Conservation (phyloP, 768 basidiomycete genomes). For the Russula vinacea region DNA sequence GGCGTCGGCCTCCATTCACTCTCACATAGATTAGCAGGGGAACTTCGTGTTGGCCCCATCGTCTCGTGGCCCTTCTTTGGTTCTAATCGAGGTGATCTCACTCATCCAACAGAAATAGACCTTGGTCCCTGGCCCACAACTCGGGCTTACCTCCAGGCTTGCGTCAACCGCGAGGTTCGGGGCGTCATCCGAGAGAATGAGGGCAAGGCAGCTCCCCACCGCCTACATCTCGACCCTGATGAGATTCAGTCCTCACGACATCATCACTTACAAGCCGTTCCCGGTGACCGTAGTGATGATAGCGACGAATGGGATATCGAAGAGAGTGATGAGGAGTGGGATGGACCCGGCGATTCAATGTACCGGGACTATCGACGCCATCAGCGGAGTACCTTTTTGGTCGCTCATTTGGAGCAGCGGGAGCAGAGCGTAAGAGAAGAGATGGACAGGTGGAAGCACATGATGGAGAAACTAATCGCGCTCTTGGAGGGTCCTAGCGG, state of each 20-base stretch:
- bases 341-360: conserved; percentile 68
- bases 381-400: conserved; percentile 74
- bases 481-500: conserved; percentile 34
- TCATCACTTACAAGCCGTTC: conserved; percentile 62
- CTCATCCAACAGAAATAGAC: conserved; percentile 64
- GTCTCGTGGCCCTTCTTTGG: conserved; percentile 92
- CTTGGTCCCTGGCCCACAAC: conserved; percentile 76
- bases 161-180: conserved; percentile 64
- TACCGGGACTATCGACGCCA: conserved; percentile 80
- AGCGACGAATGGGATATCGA: conserved; percentile 77
- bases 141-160: conserved; percentile 59
- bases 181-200: conserved; percentile 77
- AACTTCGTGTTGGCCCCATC: conserved; percentile 72
- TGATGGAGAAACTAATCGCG: conserved; percentile 59
- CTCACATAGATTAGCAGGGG: conserved; percentile 31
- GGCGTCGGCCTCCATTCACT: neutral
- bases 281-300: conserved; percentile 71
- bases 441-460: conserved; percentile 64
- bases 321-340: conserved; percentile 75
- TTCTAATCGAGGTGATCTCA: conserved; percentile 70
- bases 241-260: conserved; percentile 70
- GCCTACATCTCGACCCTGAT: conserved; percentile 76
- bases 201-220: conserved; percentile 71
- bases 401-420: conserved; percentile 63
- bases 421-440: conserved; percentile 64